phyloP scores from a whole-genome alignment of 495 filamentous ascomycete genomes.

The Annulohypoxylon nitens region DNA sequence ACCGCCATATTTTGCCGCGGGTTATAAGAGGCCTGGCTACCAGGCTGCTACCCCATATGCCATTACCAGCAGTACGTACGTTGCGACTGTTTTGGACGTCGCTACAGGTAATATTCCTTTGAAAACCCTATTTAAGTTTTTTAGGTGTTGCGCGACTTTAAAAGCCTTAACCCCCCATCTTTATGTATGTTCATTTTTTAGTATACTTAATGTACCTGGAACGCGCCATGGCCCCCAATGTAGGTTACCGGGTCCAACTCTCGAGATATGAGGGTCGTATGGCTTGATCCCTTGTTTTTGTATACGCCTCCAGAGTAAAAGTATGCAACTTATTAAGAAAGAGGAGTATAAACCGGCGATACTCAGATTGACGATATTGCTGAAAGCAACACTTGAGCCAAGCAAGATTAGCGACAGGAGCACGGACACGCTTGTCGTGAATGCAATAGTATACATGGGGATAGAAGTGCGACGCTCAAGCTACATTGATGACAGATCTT shows the following conservation, averaged over 20 bases:
- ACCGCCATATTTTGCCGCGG: no score
- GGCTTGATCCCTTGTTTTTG: background rate
- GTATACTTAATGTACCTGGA: conserved; percentile 54
- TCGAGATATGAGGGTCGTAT: conserved; percentile 27
- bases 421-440: conserved; percentile 55
- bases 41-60: no score
- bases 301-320: conserved; percentile 58
- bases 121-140: no score
- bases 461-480: conserved; percentile 29
- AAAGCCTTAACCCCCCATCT: no score
- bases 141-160: no score
- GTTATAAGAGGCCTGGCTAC: no score
- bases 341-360: conserved; percentile 59
- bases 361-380: conserved; percentile 61
- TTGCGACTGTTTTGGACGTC: no score
- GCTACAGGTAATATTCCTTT: no score
- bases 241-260: conserved; percentile 38
- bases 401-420: conserved; percentile 65
- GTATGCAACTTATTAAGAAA: conserved; percentile 56
- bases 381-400: conserved; percentile 63
- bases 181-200: no score
- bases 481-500: background rate
- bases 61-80: no score
- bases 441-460: conserved; percentile 55
- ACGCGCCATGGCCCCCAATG: conserved; percentile 60